Evolutionary conservation across 2,329 filamentous ascomycete species (phyloP).

Genomic region (Cytospora piceicola): DNA sequence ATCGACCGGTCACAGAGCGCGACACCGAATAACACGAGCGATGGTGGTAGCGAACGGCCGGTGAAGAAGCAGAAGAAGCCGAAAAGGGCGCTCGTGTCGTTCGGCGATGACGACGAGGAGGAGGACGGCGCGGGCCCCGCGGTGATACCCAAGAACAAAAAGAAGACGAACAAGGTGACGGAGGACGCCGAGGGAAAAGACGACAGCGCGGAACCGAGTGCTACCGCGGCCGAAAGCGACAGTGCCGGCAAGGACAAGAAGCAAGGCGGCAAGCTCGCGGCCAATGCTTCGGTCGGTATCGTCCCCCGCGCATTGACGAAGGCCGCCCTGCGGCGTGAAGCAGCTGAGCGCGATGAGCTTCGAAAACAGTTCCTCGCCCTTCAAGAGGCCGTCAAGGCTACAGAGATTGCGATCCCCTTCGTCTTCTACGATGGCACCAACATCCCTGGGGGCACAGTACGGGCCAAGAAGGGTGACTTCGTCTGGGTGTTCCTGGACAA

Average conservation of each 20-base stretch:
- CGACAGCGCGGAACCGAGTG: conserved; percentile 1
- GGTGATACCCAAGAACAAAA: conserved; percentile 35
- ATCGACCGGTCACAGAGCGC: conserved; percentile 50
- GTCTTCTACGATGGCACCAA: conserved; percentile 97
- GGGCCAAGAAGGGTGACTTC: conserved; percentile 90
- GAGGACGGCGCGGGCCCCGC: conserved; percentile 47
- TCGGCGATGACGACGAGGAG: conserved; percentile 70
- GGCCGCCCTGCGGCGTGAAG: conserved; percentile 71
- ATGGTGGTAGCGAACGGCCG: conserved; percentile 36
- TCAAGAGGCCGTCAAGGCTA: conserved; percentile 85
- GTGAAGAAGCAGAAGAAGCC: conserved; percentile 52
- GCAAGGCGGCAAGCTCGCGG: conserved; percentile 56
- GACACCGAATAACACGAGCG: conserved; percentile 51
- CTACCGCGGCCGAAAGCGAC: conserved; percentile 29
- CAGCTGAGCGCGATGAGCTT: conserved; percentile 71
- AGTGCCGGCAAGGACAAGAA: conserved; percentile 34
- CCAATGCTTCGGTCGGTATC: conserved; percentile 63
- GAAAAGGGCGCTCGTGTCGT: conserved; percentile 58
- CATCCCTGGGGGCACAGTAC: conserved; percentile 79
- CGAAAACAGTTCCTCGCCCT: conserved; percentile 79
- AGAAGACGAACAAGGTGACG: conserved; percentile 2
- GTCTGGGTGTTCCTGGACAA: conserved; percentile 93
- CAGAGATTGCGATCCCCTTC: conserved; percentile 89
- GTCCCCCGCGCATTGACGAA: conserved; percentile 74
- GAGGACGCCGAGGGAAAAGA: conserved; percentile 34